Percentiles rank a stretch among this genome's conserved stretches.
These are phyloP conservation scores for Sanghuangporus sanghuang DNA, from an alignment of 1,284 basidiomycete genomes.

Conservation along the genomic window DNA sequence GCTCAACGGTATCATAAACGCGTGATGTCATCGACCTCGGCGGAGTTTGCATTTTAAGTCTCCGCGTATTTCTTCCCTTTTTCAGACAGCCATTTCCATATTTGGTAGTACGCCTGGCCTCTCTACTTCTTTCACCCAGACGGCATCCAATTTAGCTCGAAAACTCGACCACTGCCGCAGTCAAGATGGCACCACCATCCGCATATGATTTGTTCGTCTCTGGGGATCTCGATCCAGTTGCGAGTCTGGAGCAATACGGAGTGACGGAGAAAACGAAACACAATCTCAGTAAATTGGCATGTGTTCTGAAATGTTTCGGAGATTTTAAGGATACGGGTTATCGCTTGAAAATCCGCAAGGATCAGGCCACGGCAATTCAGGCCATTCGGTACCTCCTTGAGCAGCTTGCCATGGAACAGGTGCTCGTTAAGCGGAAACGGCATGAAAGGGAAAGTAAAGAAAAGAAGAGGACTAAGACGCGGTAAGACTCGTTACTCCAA, in stretches of 20 bases:
- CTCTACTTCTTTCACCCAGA: neutral
- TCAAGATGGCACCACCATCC: neutral
- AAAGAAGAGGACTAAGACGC: neutral
- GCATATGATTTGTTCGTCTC: neutral
- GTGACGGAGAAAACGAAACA: slow-evolving; percentile 6
- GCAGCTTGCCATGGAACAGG: neutral
- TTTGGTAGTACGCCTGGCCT: neutral
- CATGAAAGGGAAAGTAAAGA: neutral
- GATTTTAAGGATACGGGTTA: slow-evolving; percentile 2
- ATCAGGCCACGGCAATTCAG: neutral
- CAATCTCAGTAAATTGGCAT: neutral
- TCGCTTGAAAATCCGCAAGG: neutral
- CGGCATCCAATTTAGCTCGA: neutral
- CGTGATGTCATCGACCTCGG: neutral
- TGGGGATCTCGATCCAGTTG: slow-evolving; percentile 3
- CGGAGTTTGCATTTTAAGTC: neutral
- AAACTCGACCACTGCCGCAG: neutral
- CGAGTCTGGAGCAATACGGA: neutral
- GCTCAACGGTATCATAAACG: neutral
- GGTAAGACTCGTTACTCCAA: neutral
- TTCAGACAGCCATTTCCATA: neutral
- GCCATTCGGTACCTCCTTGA: slow-evolving; percentile 1
- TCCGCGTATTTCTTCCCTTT: neutral
- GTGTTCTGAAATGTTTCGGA: slow-evolving; percentile 2
- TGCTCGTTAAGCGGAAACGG: neutral